phyloP scores from a whole-genome alignment of 2,329 filamentous ascomycete genomes.

The Alternaria longipes region DNA sequence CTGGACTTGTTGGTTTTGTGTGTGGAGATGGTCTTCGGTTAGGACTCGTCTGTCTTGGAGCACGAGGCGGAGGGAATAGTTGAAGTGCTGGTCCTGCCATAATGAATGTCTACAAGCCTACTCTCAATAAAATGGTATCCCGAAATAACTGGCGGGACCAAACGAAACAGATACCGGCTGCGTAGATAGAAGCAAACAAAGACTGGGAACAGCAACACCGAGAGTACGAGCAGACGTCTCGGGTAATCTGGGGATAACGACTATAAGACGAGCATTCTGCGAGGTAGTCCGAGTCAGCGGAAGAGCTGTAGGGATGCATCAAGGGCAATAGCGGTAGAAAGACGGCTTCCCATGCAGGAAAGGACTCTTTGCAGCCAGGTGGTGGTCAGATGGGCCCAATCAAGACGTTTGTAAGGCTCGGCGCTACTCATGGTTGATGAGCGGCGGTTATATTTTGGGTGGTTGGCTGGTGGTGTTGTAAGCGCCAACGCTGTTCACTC shows the following conservation, averaged over 20 bases:
- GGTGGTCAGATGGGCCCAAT: constrained; percentile 43
- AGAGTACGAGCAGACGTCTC: constrained; percentile 29
- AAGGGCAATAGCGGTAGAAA: constrained; percentile 47
- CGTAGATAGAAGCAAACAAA: constrained; percentile 21
- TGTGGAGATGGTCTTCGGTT: constrained; percentile 35
- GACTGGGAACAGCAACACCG: constrained; percentile 24
- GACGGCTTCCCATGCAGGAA: constrained; percentile 44
- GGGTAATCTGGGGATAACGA: constrained; percentile 46
- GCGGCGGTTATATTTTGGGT: constrained; percentile 49
- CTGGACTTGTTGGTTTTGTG: constrained; percentile 41
- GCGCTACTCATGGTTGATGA: constrained; percentile 43
- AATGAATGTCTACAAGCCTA: constrained; percentile 24
- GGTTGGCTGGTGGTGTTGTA: constrained; percentile 46
- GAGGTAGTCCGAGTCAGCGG: constrained; percentile 10
- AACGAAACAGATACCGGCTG: constrained; percentile 21
- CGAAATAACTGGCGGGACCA: constrained; percentile 28
- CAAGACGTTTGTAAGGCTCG: constrained; percentile 38
- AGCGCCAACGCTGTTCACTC: constrained; percentile 47
- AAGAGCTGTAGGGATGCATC: constrained; percentile 24
- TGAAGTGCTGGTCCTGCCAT: constrained; percentile 51
- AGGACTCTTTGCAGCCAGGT: constrained; percentile 36
- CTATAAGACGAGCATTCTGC: constrained; percentile 42
- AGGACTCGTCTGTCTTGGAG: constrained; percentile 46
- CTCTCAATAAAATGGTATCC: constrained; percentile 24
- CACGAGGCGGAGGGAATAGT: constrained; percentile 51